Evolutionary conservation across 805 yeast genomes (phyloP).

Genomic region (Tetrapisispora nanseiensis): DNA sequence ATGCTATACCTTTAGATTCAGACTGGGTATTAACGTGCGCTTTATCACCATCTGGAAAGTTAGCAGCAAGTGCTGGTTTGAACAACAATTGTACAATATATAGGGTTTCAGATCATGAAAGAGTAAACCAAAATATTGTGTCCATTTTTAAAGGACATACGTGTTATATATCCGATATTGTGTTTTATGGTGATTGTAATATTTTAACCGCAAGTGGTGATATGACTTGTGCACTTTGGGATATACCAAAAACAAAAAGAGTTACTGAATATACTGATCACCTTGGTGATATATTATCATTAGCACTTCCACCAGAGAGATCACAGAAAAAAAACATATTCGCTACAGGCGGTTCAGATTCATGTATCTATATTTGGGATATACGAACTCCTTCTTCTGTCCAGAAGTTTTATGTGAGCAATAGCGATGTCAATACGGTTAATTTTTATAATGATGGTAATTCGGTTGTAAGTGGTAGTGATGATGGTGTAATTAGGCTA

Average conservation of each 20-base stretch:
- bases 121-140: constrained; percentile 35
- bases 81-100: constrained; percentile 73
- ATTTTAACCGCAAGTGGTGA: constrained; percentile 75
- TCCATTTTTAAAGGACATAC: constrained; percentile 68
- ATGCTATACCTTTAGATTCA: constrained; percentile 62
- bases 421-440: constrained; percentile 54
- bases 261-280: constrained; percentile 53
- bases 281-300: constrained; percentile 57
- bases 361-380: constrained; percentile 61
- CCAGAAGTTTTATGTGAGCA: constrained; percentile 45
- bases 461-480: constrained; percentile 66
- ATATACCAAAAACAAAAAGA: constrained; percentile 49
- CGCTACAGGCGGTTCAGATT: constrained; percentile 60
- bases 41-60: constrained; percentile 51
- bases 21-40: constrained; percentile 76
- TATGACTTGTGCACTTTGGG: constrained; percentile 74
- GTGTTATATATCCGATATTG: constrained; percentile 70
- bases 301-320: constrained; percentile 28
- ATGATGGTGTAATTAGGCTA: constrained; percentile 61
- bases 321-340: constrained; percentile 30
- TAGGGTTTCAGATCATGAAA: constrained; percentile 31
- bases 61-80: constrained; percentile 75
- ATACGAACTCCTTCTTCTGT: constrained; percentile 39
- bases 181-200: constrained; percentile 47
- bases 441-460: constrained; percentile 61